Base-by-base conservation (phyloP, 805 yeast genomes). In the Teunomyces lycoperdinae region DNA sequence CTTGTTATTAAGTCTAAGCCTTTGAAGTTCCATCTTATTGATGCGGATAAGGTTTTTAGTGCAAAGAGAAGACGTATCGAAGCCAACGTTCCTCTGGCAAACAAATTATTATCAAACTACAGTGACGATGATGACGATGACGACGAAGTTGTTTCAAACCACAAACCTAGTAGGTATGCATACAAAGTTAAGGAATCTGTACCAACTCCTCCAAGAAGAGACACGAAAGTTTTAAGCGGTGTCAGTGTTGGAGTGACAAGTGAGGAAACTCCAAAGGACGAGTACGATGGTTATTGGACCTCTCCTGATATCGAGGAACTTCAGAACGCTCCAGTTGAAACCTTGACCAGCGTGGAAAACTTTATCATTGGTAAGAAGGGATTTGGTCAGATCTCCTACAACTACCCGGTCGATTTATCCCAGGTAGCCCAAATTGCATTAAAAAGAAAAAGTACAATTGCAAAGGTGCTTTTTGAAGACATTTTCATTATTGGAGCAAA, bases 301-400 rank as follows among this genome's bases (percentile, higher is more conserved):
- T 74, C 85, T 0, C 95, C 94, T 1, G 66, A 85, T 0, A 66
- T 84, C 11, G 68, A 67, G 2, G 80, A 78, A 28, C 67, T 87
- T 2, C 52, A 74, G 0, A 52, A 61, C 6, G 55, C 79, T 46
- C 60, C 84, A 0, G 49, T 66, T 2, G 71, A 77, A 32, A 79
- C 81, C 41, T 71, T 87, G 16, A 54, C 79, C 1, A 71, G 72
- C 24, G 79, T 87, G 13, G 77, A 83, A 16, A 78, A 82, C 55
- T 87, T 87, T 56, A 77, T 83, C 5, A 75, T 83, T 49, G 94
- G 94, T 2, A 78, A 91, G 55, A 71, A 70, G 45, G 85, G 85
- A 0, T 77, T 65, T 58, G 94, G 94, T 26, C 85, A 83, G 53
- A 79, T 87, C 42, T 78, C 84, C 4, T 87, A 83, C 57, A 73